A percentile compares a stretch with the other conserved stretches of the same genome.
phyloP scores from a whole-genome alignment of 768 basidiomycete genomes.

The Russula earlei region DNA sequence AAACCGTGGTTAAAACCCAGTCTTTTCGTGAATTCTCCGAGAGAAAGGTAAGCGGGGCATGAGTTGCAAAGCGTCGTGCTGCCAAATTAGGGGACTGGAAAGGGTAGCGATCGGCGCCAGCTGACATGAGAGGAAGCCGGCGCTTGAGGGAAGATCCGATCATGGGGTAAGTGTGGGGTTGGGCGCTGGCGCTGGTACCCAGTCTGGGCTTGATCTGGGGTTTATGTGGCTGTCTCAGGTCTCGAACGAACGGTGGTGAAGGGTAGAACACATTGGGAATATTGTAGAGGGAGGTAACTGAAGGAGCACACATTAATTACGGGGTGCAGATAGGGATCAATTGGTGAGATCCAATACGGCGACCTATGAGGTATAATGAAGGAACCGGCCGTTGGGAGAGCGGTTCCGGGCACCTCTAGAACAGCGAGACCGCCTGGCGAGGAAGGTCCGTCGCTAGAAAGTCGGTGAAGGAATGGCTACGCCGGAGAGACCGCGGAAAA shows the following conservation, averaged over 20 bases:
- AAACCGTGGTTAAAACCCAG: neutral
- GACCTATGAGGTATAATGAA: neutral
- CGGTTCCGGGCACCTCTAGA: neutral
- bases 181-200: neutral
- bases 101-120: neutral
- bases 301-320: neutral
- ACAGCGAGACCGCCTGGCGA: neutral
- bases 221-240: neutral
- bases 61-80: neutral
- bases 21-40: neutral
- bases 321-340: constrained; percentile 6
- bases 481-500: constrained; percentile 1
- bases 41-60: neutral
- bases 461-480: constrained; percentile 2
- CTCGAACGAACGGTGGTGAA: constrained; percentile 12
- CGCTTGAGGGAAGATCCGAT: neutral
- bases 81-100: neutral
- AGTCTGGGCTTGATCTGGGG: constrained; percentile 7
- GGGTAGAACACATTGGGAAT: constrained; percentile 8
- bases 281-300: neutral
- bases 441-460: constrained; percentile 6
- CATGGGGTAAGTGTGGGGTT: constrained; percentile 15
- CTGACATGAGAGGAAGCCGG: neutral
- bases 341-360: neutral
- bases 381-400: neutral